Percentiles rank a stretch among this genome's conserved stretches.
Conservation (phyloP, 345 rosid genomes). For the Euphorbia lathyris region DNA sequence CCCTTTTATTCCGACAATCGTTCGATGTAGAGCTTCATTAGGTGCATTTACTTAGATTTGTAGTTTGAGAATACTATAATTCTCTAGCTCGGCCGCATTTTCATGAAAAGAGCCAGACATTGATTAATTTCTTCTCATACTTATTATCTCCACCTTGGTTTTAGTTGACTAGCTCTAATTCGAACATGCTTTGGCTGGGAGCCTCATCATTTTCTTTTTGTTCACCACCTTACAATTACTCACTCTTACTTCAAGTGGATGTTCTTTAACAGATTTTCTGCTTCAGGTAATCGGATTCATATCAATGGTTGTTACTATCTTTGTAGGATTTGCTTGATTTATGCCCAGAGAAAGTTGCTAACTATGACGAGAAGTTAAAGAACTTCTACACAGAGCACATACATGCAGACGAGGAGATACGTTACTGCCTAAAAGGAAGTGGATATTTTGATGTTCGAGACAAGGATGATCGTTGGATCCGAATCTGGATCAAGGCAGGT, state of each 20-base stretch:
- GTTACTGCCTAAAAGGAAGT: slow-evolving; percentile 77
- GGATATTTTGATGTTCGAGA: slow-evolving; percentile 89
- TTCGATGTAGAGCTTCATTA: too few species aligned
- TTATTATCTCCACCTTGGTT: background rate
- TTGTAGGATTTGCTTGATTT: slow-evolving; percentile 72
- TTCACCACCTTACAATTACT: background rate
- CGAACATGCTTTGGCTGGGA: background rate
- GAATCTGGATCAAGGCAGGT: slow-evolving; percentile 68
- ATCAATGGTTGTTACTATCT: background rate
- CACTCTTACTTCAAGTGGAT: background rate
- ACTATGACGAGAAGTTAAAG: slow-evolving; percentile 81
- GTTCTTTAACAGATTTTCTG: background rate
- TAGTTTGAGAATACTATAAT: too few species aligned
- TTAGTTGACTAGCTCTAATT: background rate
- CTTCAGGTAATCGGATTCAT: background rate
- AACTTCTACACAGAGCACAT: slow-evolving; percentile 87
- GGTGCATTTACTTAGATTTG: too few species aligned
- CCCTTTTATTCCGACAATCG: too few species aligned
- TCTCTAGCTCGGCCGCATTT: too few species aligned
- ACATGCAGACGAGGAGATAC: slow-evolving; percentile 85
- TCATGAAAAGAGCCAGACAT: too few species aligned
- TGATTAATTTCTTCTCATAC: too few species aligned
- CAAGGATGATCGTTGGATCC: slow-evolving; percentile 70
- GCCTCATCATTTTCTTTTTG: background rate
- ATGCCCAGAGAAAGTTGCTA: slow-evolving; percentile 78